These are phyloP conservation scores for Cytospora chrysosperma DNA, from an alignment of 2,329 filamentous ascomycete genomes.

Conservation along the genomic window DNA sequence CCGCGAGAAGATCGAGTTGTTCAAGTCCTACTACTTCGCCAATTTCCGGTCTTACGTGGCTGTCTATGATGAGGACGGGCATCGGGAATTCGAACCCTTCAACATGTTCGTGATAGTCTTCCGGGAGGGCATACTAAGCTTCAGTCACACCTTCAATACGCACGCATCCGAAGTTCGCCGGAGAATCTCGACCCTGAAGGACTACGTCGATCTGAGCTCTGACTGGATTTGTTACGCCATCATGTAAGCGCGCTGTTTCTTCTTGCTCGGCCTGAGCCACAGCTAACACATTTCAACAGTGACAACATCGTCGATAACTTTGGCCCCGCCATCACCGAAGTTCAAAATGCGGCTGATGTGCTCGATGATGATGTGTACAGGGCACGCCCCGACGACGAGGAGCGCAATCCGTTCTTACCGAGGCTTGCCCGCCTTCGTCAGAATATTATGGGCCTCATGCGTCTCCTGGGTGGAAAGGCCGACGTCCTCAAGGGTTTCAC, in stretches of 20 bases:
- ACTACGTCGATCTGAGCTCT: conserved; percentile 90
- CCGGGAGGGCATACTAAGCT: conserved; percentile 90
- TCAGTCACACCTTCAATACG: conserved; percentile 84
- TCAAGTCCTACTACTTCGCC: conserved; percentile 96
- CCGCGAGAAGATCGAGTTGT: conserved; percentile 97
- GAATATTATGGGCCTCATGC: conserved; percentile 90
- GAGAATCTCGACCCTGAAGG: conserved; percentile 87
- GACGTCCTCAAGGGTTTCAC: conserved; percentile 97
- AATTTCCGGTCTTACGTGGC: conserved; percentile 90
- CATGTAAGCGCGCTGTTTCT: conserved; percentile 61
- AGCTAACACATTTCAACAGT: conserved; percentile 40
- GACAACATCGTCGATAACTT: conserved; percentile 98
- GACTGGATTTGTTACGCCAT: conserved; percentile 99
- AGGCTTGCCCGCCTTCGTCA: conserved; percentile 89
- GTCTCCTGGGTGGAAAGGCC: conserved; percentile 93
- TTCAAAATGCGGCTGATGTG: conserved; percentile 84
- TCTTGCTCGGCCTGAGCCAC: background rate
- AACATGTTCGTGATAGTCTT: conserved; percentile 98
- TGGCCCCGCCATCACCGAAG: conserved; percentile 80
- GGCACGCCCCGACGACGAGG: conserved; percentile 82
- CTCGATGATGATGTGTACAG: conserved; percentile 97
- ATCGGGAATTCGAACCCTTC: conserved; percentile 87
- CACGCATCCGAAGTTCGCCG: conserved; percentile 88
- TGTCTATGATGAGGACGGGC: conserved; percentile 73
- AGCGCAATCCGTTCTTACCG: conserved; percentile 69